Percentiles rank a stretch among this genome's conserved stretches.
Evolutionary conservation across 225 moss, liverwort and hornwort genomes (phyloP).

Genomic region (Antitrichia curtipendula): DNA sequence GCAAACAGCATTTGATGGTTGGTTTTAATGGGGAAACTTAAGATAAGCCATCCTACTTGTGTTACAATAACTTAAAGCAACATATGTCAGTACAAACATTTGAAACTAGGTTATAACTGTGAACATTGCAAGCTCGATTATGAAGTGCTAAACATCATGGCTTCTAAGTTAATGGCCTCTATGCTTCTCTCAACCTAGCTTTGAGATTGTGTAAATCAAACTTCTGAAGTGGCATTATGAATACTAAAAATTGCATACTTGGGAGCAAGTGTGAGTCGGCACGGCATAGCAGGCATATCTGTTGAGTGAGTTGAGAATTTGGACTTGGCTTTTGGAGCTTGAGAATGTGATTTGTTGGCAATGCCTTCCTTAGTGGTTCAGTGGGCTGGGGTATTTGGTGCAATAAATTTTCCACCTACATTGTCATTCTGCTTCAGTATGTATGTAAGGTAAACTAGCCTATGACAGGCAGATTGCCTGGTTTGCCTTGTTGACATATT

Average conservation of each 20-base stretch:
- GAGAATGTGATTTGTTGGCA: neutral
- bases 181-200: neutral
- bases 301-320: neutral
- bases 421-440: neutral
- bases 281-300: neutral
- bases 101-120: neutral
- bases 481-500: too few species aligned
- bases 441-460: too few species aligned
- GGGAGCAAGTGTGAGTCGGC: neutral
- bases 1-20: neutral
- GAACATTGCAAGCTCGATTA: neutral
- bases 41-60: neutral
- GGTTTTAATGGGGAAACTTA: neutral
- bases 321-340: neutral
- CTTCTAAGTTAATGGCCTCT: neutral
- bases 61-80: neutral
- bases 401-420: neutral
- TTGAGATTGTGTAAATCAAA: neutral
- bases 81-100: neutral
- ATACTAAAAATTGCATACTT: neutral
- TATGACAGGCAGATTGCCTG: too few species aligned
- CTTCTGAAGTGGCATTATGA: neutral
- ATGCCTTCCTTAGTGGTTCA: too few species aligned
- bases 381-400: neutral
- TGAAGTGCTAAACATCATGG: too few species aligned